Conservation (phyloP, 768 basidiomycete species). For the Pleurotus tuber-regium region DNA sequence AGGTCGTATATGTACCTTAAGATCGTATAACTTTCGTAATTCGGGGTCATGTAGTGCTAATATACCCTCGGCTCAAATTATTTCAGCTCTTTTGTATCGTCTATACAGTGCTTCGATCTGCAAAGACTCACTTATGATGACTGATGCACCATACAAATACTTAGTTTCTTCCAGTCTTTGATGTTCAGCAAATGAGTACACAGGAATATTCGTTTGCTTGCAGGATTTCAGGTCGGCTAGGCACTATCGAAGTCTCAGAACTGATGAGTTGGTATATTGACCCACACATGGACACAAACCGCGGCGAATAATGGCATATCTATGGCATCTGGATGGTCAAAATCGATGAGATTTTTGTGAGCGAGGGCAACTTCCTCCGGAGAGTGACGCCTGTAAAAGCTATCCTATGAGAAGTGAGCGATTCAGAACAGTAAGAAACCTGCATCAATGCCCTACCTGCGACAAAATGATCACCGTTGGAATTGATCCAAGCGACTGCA, state of each 20-base stretch:
- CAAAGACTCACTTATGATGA: slow-evolving; percentile 75
- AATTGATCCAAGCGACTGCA: slow-evolving; percentile 76
- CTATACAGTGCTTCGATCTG: no score
- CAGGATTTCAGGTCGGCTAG: slow-evolving; percentile 82
- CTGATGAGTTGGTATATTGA: no score
- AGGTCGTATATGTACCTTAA: slow-evolving; percentile 59
- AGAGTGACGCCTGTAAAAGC: slow-evolving; percentile 85
- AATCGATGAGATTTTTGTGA: slow-evolving; percentile 75
- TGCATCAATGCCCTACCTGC: slow-evolving; percentile 48
- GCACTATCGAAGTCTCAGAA: slow-evolving; percentile 59
- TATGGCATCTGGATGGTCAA: slow-evolving; percentile 91
- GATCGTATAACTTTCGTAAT: slow-evolving; percentile 81
- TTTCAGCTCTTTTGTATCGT: no score
- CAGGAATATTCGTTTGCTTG: slow-evolving; percentile 83
- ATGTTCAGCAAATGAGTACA: slow-evolving; percentile 92
- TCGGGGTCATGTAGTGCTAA: slow-evolving; percentile 82
- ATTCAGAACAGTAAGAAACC: neutral
- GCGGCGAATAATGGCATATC: slow-evolving; percentile 86
- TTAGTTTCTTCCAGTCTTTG: slow-evolving; percentile 77
- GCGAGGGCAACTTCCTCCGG: slow-evolving; percentile 83
- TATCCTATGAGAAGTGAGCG: slow-evolving; percentile 58
- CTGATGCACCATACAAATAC: slow-evolving; percentile 90
- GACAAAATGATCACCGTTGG: slow-evolving; percentile 90
- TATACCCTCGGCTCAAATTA: slow-evolving; percentile 76
- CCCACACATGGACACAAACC: no score